These are phyloP conservation scores for Asterochloris sp. DNA, from an alignment of 139 green algal species.

Conservation along the genomic window DNA sequence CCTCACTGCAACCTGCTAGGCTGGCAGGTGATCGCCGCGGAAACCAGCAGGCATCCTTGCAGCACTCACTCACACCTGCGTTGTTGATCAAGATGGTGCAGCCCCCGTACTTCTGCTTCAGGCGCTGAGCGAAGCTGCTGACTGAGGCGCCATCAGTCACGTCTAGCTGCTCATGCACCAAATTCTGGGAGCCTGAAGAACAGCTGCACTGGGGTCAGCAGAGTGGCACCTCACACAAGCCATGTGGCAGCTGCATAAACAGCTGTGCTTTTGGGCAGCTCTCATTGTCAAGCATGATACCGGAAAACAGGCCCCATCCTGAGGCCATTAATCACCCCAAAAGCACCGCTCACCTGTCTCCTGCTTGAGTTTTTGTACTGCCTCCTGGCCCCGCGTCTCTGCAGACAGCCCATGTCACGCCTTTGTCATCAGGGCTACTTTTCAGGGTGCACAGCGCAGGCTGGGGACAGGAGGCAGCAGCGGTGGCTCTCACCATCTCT, in stretches of 20 bases:
- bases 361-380: conserved; percentile 31
- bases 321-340: background rate
- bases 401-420: background rate
- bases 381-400: conserved; percentile 38
- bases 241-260: background rate
- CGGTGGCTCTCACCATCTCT: conserved; percentile 19
- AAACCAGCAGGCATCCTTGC: background rate
- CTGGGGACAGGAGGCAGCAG: background rate
- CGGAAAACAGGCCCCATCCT: too few species aligned
- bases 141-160: conserved; percentile 50
- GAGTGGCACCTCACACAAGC: background rate
- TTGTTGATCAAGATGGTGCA: conserved; percentile 26
- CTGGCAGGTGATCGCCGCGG: background rate
- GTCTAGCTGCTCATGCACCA: conserved; percentile 48
- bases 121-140: conserved; percentile 38
- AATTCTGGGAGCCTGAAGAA: conserved; percentile 9
- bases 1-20: background rate
- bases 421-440: background rate
- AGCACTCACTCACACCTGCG: conserved; percentile 1
- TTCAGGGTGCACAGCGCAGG: background rate
- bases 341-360: background rate
- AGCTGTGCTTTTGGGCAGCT: background rate
- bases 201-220: background rate
- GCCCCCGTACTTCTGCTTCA: conserved; percentile 23
- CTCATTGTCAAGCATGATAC: background rate